Evolutionary conservation across 148 eudicot species (phyloP).

Genomic region (Chenopodium formosanum): DNA sequence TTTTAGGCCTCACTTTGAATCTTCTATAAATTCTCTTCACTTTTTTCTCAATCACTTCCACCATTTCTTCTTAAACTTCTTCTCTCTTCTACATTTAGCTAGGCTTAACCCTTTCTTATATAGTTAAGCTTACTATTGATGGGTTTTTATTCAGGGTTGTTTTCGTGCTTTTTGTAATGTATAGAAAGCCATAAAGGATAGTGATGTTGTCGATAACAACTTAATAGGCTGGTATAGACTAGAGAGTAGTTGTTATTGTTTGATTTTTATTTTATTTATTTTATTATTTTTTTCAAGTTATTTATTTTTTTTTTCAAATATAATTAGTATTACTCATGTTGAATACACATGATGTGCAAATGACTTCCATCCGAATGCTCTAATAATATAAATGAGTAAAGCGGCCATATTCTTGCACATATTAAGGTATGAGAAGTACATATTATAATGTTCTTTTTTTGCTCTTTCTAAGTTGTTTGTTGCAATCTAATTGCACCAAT

Average conservation of each 20-base stretch:
- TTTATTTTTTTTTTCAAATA: neutral
- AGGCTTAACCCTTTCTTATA: neutral
- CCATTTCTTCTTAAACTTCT: neutral
- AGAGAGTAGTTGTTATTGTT: neutral
- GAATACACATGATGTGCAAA: conserved; percentile 26
- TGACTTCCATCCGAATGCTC: conserved; percentile 36
- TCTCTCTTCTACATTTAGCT: neutral
- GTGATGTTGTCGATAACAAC: too few species aligned
- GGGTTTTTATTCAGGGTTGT: too few species aligned
- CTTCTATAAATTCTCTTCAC: conserved; percentile 21
- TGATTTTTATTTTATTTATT: too few species aligned
- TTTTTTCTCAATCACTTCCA: neutral
- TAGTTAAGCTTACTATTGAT: too few species aligned
- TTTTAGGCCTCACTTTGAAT: conserved; percentile 15
- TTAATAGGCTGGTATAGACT: neutral
- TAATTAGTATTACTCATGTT: neutral
- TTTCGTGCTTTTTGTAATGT: too few species aligned
- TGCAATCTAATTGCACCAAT: conserved; percentile 23
- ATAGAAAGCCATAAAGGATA: neutral
- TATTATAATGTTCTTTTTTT: conserved; percentile 12
- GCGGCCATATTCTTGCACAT: conserved; percentile 41
- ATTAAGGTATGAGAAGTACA: conserved; percentile 15
- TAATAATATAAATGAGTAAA: conserved; percentile 24
- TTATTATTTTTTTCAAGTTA: neutral
- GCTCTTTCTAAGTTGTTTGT: conserved; percentile 24